Base-by-base conservation (phyloP, 2,329 filamentous ascomycete species). In the Botryotinia convoluta region DNA sequence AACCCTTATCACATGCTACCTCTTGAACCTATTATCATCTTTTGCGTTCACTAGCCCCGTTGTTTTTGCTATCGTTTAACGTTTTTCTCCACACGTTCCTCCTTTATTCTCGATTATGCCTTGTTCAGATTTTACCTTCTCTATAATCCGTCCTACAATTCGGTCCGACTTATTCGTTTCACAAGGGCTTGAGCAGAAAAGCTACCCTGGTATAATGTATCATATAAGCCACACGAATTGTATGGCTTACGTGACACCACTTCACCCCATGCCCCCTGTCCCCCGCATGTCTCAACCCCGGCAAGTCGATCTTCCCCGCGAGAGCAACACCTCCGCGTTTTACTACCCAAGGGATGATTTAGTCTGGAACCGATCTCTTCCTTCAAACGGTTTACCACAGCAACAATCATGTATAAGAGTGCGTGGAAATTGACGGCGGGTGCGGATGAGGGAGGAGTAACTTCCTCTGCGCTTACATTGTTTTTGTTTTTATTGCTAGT, bases 161-260 rank as follows among this genome's bases (percentile, higher is more conserved):
- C 71, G 71, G 71, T 59, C 71, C 71, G 71, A 72, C 71, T 68
- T 61, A 32, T 64, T 72, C 51, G 18, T 51, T 72, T 72, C 48
- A 29, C 71, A 60, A 68, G 71, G 62, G 32, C 37, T 69, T 20
- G 12, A 68, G 45, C 22, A 68, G 48, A 32, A 57, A 32, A 68
- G 18, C 62, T 68, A 48, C 51, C 71, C 62, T 72, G 51, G 26
- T 37, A 48, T 60, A 59, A 57, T 57, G 51, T 57, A 57, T 57
- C 51, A 29, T 32, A 18, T 18, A 57, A 57, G 51, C 51, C 51
- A 57, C 26, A 29, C 7, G 6, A 57, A 57, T 32, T 61, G 62
- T 35, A 69, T 67, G 39, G 39, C 51, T 68, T 69, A 14, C 39
- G 22, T 72, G 63, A 44, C 45, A 59, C 51, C 61, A 72, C 61